Conservation (phyloP, 305 asterid genomes). For the Rubia tinctorum region DNA sequence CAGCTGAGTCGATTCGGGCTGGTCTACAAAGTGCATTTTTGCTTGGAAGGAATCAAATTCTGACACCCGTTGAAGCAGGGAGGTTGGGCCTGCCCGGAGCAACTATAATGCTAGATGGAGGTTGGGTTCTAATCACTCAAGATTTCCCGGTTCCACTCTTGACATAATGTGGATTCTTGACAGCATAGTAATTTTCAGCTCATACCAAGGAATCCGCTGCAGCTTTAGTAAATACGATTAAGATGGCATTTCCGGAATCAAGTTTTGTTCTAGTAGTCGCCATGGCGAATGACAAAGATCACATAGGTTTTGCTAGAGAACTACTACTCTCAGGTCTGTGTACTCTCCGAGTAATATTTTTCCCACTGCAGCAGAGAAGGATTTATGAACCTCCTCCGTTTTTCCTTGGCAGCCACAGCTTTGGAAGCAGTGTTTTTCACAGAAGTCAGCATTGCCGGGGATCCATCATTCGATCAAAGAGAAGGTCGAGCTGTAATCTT, state of each 20-base stretch:
- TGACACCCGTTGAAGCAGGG: conserved; percentile 60
- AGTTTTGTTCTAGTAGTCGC: conserved; percentile 73
- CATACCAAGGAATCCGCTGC: conserved; percentile 94
- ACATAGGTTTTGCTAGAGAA: conserved; percentile 71
- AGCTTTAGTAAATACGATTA: conserved; percentile 60
- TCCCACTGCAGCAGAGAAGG: not conserved
- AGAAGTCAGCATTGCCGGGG: conserved; percentile 58
- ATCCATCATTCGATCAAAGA: conserved; percentile 25
- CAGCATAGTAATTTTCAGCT: conserved; percentile 44
- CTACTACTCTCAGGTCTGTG: conserved; percentile 67
- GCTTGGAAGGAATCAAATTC: conserved; percentile 81
- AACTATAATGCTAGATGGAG: conserved; percentile 83
- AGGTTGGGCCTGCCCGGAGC: conserved; percentile 61
- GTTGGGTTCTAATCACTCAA: conserved; percentile 34
- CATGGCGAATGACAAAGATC: conserved; percentile 95
- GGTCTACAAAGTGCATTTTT: conserved; percentile 72
- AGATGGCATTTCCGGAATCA: conserved; percentile 51
- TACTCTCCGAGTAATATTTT: not conserved
- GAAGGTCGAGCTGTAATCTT: conserved; percentile 38
- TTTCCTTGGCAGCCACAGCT: conserved; percentile 42
- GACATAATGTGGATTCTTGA: conserved; percentile 6
- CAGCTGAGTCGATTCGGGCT: conserved; percentile 59
- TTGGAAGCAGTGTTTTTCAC: conserved; percentile 69
- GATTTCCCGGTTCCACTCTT: not conserved
- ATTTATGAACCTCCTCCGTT: not conserved